A percentile compares a stretch with the other conserved stretches of the same genome.
These are phyloP conservation scores for Oryza nivara DNA, from an alignment of 176 grass and related monocot species.

Conservation along the genomic window DNA sequence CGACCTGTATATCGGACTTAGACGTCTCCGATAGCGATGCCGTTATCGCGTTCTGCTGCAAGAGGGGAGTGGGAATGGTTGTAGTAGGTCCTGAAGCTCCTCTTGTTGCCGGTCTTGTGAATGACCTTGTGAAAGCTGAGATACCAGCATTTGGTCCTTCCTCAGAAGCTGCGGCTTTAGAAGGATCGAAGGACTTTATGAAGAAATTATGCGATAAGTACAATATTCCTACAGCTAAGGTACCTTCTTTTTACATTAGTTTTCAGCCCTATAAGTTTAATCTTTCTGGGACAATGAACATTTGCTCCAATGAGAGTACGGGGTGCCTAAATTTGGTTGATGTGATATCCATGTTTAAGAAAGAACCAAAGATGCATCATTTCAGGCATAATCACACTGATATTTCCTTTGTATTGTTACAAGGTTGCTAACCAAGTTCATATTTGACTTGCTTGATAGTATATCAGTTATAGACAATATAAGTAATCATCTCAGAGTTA, in stretches of 20 bases:
- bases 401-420: slow-evolving; percentile 4
- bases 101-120: slow-evolving; percentile 67
- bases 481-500: neutral
- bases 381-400: neutral
- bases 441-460: neutral
- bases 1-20: slow-evolving; percentile 63
- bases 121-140: slow-evolving; percentile 65
- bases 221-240: slow-evolving; percentile 83
- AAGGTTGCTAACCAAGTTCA: neutral
- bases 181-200: slow-evolving; percentile 95
- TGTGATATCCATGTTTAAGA: neutral
- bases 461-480: neutral
- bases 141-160: slow-evolving; percentile 79
- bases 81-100: slow-evolving; percentile 86
- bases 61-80: slow-evolving; percentile 72
- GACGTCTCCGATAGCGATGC: slow-evolving; percentile 55
- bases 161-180: slow-evolving; percentile 73
- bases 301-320: neutral
- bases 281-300: neutral
- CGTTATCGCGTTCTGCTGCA: slow-evolving; percentile 62
- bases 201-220: slow-evolving; percentile 88
- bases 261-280: neutral
- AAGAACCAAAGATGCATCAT: neutral
- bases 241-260: slow-evolving; percentile 35
- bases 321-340: neutral